These are phyloP conservation scores for Penicillium rolfsii DNA, from an alignment of 2,329 filamentous ascomycete genomes.

Conservation along the genomic window DNA sequence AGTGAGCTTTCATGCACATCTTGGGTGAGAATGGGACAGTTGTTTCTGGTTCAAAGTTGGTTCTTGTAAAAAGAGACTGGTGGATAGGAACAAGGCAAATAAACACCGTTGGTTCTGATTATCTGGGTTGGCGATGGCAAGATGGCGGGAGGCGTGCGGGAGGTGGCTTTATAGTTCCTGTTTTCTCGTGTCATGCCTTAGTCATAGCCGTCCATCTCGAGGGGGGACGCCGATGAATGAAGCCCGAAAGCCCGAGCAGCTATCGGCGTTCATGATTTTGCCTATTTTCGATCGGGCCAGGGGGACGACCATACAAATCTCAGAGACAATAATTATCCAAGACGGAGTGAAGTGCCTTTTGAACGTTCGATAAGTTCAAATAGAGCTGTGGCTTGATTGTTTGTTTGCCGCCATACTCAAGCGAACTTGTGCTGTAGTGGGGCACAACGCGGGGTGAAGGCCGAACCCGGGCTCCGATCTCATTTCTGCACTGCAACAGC, in stretches of 20 bases:
- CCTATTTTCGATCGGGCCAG: background rate
- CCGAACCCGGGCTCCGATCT: conserved; percentile 6
- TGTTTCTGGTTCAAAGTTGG: background rate
- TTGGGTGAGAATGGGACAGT: conserved; percentile 2
- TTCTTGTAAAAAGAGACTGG: background rate
- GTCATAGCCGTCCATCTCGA: conserved; percentile 23
- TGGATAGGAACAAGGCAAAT: background rate
- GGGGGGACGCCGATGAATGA: conserved; percentile 24
- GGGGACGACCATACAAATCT: background rate
- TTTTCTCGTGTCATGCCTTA: conserved; percentile 20
- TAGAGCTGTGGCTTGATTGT: background rate
- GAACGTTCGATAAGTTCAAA: background rate
- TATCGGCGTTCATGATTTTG: conserved; percentile 11
- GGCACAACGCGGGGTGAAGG: conserved; percentile 17
- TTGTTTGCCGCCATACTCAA: background rate
- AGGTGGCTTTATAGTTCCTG: conserved; percentile 21
- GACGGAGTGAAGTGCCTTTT: too few species aligned
- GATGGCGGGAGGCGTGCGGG: conserved; percentile 6
- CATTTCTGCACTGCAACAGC: background rate
- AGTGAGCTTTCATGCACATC: conserved; percentile 70
- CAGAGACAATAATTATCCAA: background rate
- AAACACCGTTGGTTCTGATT: background rate
- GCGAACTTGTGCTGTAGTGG: conserved; percentile 13
- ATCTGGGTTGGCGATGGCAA: conserved; percentile 1
- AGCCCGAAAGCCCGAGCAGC: conserved; percentile 32